phyloP scores from a whole-genome alignment of 2,329 filamentous ascomycete species.

The Colletotrichum orchidophilum region DNA sequence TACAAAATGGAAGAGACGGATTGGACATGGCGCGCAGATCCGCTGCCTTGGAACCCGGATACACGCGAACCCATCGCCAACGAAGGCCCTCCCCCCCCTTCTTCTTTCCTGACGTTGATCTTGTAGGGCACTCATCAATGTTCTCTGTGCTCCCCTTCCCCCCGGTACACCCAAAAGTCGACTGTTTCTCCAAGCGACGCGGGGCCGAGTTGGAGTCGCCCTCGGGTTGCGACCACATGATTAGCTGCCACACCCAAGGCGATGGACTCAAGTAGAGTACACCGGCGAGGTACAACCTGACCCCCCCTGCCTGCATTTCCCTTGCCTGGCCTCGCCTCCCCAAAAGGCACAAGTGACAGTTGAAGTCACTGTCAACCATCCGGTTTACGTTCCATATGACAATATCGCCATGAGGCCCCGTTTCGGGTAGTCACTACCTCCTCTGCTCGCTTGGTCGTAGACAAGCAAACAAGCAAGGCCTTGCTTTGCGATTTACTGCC shows the following conservation, averaged over 20 bases:
- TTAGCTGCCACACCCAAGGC: constrained; percentile 15
- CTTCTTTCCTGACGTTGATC: neutral
- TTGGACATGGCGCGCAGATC: constrained; percentile 23
- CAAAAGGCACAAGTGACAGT: neutral
- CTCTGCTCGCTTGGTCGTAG: neutral
- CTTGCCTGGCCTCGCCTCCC: neutral
- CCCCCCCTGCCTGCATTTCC: neutral
- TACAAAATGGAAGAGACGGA: constrained; percentile 8
- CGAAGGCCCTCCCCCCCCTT: neutral
- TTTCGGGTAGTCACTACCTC: constrained; percentile 14
- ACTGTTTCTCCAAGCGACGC: constrained; percentile 12
- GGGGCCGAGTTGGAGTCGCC: constrained; percentile 22
- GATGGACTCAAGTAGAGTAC: constrained; percentile 12
- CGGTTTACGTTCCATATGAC: constrained; percentile 16
- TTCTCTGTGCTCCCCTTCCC: neutral
- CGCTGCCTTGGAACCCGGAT: constrained; percentile 13
- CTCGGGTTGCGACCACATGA: constrained; percentile 26
- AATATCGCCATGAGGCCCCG: constrained; percentile 26
- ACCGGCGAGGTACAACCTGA: constrained; percentile 20
- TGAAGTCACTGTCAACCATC: neutral
- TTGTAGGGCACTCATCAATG: neutral
- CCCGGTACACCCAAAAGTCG: neutral
- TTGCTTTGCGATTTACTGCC: constrained; percentile 12
- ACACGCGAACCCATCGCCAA: constrained; percentile 8
- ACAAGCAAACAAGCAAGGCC: neutral